phyloP scores from a whole-genome alignment of 768 basidiomycete species.

The Chiua virens region DNA sequence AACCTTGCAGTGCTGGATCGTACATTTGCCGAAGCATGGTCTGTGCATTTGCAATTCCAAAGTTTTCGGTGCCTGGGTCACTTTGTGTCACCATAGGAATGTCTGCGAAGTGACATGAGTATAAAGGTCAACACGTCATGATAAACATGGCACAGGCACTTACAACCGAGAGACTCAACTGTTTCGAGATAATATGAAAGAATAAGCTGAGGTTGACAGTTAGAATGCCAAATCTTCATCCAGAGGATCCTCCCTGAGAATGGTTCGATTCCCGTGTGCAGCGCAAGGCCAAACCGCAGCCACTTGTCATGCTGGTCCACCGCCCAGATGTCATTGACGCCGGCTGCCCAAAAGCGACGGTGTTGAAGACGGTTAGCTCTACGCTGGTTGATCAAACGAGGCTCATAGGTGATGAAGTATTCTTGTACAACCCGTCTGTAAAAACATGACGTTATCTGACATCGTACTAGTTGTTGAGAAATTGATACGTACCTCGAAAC shows the following conservation, averaged over 20 bases:
- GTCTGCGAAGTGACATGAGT: neutral
- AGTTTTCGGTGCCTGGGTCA: constrained; percentile 4
- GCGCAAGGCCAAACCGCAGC: neutral
- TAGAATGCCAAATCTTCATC: constrained; percentile 4
- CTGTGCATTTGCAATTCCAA: constrained; percentile 1
- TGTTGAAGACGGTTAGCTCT: constrained; percentile 25
- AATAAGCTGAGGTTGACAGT: neutral
- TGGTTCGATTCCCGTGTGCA: neutral
- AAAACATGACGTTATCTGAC: too few species aligned
- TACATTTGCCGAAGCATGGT: neutral
- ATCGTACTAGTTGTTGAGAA: too few species aligned
- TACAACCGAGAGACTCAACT: neutral
- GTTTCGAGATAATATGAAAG: neutral
- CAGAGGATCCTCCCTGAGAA: neutral
- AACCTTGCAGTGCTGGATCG: constrained; percentile 38
- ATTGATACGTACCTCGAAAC: neutral
- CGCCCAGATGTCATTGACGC: constrained; percentile 35
- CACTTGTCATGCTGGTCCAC: constrained; percentile 4
- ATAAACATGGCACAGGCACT: too few species aligned
- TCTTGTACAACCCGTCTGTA: neutral
- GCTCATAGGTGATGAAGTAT: constrained; percentile 13
- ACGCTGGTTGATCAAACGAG: constrained; percentile 18
- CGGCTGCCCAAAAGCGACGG: constrained; percentile 38
- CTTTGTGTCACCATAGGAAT: neutral
- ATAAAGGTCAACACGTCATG: too few species aligned